Percentiles rank a stretch among this genome's conserved stretches.
phyloP scores from a whole-genome alignment of 2,329 filamentous ascomycete genomes.

The Fusarium torulosum region DNA sequence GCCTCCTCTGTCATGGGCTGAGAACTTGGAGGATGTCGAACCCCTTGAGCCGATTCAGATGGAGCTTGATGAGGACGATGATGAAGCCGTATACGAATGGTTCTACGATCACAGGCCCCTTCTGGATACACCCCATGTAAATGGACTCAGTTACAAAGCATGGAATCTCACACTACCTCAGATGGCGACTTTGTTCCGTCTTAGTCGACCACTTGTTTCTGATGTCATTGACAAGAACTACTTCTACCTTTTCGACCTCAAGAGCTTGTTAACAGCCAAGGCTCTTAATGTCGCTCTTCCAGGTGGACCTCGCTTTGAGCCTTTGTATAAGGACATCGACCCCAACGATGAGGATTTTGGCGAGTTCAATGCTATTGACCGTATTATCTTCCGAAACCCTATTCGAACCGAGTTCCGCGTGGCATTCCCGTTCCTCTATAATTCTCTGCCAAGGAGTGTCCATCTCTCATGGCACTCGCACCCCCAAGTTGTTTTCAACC shows the following conservation, averaged over 20 bases:
- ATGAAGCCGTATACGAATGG: constrained; percentile 93
- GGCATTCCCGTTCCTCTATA: constrained; percentile 94
- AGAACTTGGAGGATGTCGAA: constrained; percentile 98
- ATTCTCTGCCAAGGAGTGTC: constrained; percentile 94
- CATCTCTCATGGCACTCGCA: constrained; percentile 94
- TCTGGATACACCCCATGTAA: constrained; percentile 91
- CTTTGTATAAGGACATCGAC: constrained; percentile 97
- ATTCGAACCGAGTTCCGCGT: constrained; percentile 97
- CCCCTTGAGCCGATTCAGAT: constrained; percentile 98
- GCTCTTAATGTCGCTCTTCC: constrained; percentile 97
- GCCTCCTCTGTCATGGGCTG: constrained; percentile 95
- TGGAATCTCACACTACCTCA: constrained; percentile 95
- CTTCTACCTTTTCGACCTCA: constrained; percentile 95
- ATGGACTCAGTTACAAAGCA: constrained; percentile 94
- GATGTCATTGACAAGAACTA: constrained; percentile 97
- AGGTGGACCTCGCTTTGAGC: constrained; percentile 96
- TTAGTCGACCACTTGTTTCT: constrained; percentile 90
- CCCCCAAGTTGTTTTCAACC: constrained; percentile 91
- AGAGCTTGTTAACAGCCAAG: constrained; percentile 96
- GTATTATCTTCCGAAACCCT: constrained; percentile 96
- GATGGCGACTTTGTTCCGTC: constrained; percentile 94
- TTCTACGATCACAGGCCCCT: constrained; percentile 96
- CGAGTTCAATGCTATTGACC: constrained; percentile 99
- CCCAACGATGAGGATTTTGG: constrained; percentile 99
- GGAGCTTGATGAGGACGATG: constrained; percentile 95